A percentile compares a stretch with the other conserved stretches of the same genome.
Conservation (phyloP, 2,329 filamentous ascomycete genomes). For the Pyrenochaeta sp. region DNA sequence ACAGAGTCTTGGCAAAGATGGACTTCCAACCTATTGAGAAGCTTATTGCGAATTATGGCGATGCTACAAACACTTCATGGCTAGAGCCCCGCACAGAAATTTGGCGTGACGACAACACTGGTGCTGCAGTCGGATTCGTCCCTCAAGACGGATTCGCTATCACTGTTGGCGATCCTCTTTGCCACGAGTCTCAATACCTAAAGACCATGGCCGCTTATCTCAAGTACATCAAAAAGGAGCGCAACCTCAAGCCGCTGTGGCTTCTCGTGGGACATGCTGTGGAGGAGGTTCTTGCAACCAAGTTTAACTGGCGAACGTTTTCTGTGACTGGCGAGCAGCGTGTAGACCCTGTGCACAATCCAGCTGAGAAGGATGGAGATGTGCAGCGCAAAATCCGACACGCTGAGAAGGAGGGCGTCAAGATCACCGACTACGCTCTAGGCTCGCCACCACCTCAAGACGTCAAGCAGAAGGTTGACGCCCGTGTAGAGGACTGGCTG, state of each 20-base stretch:
- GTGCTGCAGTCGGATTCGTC: conserved; percentile 86
- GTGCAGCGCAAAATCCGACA: conserved; percentile 79
- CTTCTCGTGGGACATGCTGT: conserved; percentile 82
- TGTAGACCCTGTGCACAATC: conserved; percentile 75
- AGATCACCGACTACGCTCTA: conserved; percentile 75
- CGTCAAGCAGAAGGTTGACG: conserved; percentile 73
- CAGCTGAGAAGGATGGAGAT: conserved; percentile 70
- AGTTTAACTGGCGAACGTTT: conserved; percentile 86
- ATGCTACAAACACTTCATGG: conserved; percentile 94
- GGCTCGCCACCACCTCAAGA: conserved; percentile 71
- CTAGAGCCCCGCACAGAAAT: conserved; percentile 87
- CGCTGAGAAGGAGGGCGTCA: conserved; percentile 83
- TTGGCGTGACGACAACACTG: conserved; percentile 81
- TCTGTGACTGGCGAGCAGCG: conserved; percentile 91
- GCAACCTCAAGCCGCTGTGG: conserved; percentile 82
- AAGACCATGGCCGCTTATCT: conserved; percentile 79
- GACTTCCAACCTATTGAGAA: conserved; percentile 80
- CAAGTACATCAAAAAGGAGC: conserved; percentile 75
- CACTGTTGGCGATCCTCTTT: conserved; percentile 86
- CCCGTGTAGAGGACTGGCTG: conserved; percentile 81
- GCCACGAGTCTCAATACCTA: conserved; percentile 78
- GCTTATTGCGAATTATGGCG: conserved; percentile 93
- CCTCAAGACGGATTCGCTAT: conserved; percentile 80
- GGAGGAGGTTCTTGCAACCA: conserved; percentile 80
- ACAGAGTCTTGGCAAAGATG: conserved; percentile 57